Percentiles rank a stretch among this genome's conserved stretches.
These are phyloP conservation scores for Podospora comata DNA, from an alignment of 495 filamentous ascomycete species.

Conservation along the genomic window DNA sequence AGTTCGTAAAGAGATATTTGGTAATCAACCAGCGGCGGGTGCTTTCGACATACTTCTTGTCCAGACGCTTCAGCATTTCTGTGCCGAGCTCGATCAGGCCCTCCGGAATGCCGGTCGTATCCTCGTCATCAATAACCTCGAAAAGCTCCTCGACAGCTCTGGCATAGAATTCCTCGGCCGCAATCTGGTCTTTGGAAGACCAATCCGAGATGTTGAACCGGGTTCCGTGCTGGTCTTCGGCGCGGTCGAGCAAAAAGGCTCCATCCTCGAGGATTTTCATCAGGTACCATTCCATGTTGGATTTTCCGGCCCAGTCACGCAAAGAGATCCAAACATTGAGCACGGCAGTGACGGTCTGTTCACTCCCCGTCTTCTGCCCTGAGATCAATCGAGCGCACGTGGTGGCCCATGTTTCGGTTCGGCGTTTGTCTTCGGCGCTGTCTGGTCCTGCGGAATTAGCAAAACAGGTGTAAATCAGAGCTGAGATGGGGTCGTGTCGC, in stretches of 20 bases:
- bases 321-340: conserved; percentile 83
- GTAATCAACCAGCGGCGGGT: conserved; percentile 77
- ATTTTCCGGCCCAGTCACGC: conserved; percentile 83
- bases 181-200: conserved; percentile 67
- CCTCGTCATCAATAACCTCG: conserved; percentile 74
- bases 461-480: conserved; percentile 83
- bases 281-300: conserved; percentile 87
- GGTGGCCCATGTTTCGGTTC: conserved; percentile 82
- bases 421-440: conserved; percentile 66
- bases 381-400: conserved; percentile 77
- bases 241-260: conserved; percentile 78
- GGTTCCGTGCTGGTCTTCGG: conserved; percentile 64
- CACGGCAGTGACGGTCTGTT: conserved; percentile 64
- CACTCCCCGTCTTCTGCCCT: conserved; percentile 45
- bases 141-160: conserved; percentile 79
- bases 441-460: conserved; percentile 79
- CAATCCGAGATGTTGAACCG: conserved; percentile 63
- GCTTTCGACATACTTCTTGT: conserved; percentile 64
- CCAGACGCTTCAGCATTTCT: conserved; percentile 74
- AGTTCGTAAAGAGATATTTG: conserved; percentile 89
- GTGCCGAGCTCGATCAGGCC: conserved; percentile 77
- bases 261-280: conserved; percentile 92
- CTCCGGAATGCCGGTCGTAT: conserved; percentile 77
- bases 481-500: conserved; percentile 80
- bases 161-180: conserved; percentile 86